A percentile compares a stretch with the other conserved stretches of the same genome.
Conservation (phyloP, 805 yeast species). For the Candida nanaspora region DNA sequence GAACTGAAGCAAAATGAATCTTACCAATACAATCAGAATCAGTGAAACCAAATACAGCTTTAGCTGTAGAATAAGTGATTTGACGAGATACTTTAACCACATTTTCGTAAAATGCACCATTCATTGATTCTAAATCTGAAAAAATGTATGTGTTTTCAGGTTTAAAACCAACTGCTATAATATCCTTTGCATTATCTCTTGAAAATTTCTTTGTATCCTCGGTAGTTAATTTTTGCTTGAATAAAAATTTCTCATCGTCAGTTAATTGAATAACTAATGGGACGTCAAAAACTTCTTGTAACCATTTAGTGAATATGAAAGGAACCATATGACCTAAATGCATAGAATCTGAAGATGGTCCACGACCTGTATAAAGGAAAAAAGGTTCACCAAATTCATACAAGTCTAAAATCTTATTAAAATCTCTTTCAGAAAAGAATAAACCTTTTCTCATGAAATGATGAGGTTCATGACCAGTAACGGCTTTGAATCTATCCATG, state of each 20-base stretch:
- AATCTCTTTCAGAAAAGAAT: conserved; percentile 88
- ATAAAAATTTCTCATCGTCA: conserved; percentile 94
- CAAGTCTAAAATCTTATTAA: conserved; percentile 67
- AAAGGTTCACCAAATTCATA: conserved; percentile 95
- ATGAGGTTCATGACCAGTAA: conserved; percentile 91
- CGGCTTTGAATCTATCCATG: conserved; percentile 62
- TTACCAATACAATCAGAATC: conserved; percentile 95
- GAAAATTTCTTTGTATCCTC: conserved; percentile 82
- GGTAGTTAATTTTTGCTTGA: conserved; percentile 84
- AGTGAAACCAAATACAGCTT: conserved; percentile 92
- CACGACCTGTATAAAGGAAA: conserved; percentile 94
- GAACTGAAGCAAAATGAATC: conserved; percentile 91
- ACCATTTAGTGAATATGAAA: conserved; percentile 92
- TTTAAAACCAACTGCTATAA: conserved; percentile 89
- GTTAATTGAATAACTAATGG: conserved; percentile 92
- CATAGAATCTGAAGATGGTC: conserved; percentile 91
- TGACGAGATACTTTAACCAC: conserved; percentile 89
- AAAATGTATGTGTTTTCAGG: conserved; percentile 93
- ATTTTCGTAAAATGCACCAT: conserved; percentile 88
- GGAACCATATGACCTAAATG: conserved; percentile 98
- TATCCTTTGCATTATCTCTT: conserved; percentile 81
- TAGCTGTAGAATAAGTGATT: conserved; percentile 95
- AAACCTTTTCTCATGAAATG: conserved; percentile 84
- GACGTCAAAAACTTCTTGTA: conserved; percentile 95
- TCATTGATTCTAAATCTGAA: conserved; percentile 89